phyloP scores from a whole-genome alignment of 1,284 basidiomycete species.

The Moesziomyces parantarcticus region DNA sequence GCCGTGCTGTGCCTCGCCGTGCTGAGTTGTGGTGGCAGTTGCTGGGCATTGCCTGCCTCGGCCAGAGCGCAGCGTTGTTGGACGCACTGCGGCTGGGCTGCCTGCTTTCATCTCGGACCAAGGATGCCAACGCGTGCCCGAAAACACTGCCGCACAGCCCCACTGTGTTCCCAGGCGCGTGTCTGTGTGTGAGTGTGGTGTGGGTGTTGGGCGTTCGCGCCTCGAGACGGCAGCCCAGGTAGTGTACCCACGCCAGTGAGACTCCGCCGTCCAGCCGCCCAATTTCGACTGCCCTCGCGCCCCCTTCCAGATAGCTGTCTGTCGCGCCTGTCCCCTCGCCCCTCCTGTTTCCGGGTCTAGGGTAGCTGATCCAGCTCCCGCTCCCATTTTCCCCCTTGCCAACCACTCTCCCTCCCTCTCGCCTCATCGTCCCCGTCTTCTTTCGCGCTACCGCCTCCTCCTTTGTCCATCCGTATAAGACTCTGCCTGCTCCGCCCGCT shows the following conservation, averaged over 20 bases:
- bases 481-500: slow-evolving; percentile 11
- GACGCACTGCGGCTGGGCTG: background rate
- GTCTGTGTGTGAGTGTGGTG: too few relatives aligned
- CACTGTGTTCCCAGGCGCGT: too few relatives aligned
- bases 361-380: background rate
- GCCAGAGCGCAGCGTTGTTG: background rate
- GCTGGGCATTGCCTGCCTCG: background rate
- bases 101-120: background rate
- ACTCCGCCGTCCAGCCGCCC: too few relatives aligned
- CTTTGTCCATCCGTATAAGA: slow-evolving; percentile 25
- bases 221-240: too few relatives aligned
- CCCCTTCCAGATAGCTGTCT: slow-evolving; percentile 7
- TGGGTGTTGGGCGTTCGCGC: too few relatives aligned
- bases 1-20: too few relatives aligned
- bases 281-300: too few relatives aligned
- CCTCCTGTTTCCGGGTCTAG: slow-evolving; percentile 1
- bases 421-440: slow-evolving; percentile 1
- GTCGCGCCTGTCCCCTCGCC: slow-evolving; percentile 1
- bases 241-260: too few relatives aligned
- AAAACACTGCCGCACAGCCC: too few relatives aligned
- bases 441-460: slow-evolving; percentile 11
- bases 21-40: too few relatives aligned
- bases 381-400: background rate
- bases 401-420: slow-evolving; percentile 1
- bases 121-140: background rate